Base-by-base conservation (phyloP, 331 rosid species). In the Acacia pycnantha region DNA sequence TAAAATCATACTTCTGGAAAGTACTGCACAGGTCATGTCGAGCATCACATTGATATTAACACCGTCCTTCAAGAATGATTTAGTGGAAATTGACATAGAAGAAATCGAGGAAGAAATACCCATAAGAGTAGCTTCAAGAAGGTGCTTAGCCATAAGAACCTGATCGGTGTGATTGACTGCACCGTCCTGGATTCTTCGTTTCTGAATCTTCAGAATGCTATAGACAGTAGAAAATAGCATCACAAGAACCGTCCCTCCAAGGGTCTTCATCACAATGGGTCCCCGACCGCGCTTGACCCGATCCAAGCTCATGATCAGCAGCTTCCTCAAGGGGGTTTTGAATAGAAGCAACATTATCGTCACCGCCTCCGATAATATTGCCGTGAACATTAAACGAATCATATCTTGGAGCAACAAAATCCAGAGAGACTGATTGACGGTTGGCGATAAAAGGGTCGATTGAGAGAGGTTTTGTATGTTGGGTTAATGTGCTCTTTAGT, bases 91-190 rank as follows among this genome's bases (percentile, higher is more conserved):
- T 35, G 73, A 67, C 21, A 37, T 15, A 67, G 47, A 43, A 22
- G 22, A 73, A 73, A 51, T 85, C 8, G 4, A 40, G 14, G 29
- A 70, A 44, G 58, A 73, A 50, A 73, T 85, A 95, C 99, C 99
- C 97, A 93, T 85, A 62, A 93, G 98, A 64, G 98, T 92, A 46
- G 94, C 88, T 86, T 95, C 97, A 15, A 91, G 97, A 53, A 92
- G 94, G 61, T 88, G 94, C 58, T 87, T 92, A 79, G 91, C 91
- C 97, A 96, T 82, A 77, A 96, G 97, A 85, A 96, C 88, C 90
- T 96, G 99, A 96, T 96, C 94, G 87, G 98, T 92, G 47, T 94
- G 97, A 78, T 84, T 90, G 77, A 80, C 61, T 31, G 72, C 80
- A 14, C 76, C 97, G 18, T 89, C 93, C 24, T 88, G 91, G 84